A percentile compares a stretch with the other conserved stretches of the same genome.
Evolutionary conservation across 2,329 filamentous ascomycete genomes (phyloP).

Genomic region (Hypoxylon sp.): DNA sequence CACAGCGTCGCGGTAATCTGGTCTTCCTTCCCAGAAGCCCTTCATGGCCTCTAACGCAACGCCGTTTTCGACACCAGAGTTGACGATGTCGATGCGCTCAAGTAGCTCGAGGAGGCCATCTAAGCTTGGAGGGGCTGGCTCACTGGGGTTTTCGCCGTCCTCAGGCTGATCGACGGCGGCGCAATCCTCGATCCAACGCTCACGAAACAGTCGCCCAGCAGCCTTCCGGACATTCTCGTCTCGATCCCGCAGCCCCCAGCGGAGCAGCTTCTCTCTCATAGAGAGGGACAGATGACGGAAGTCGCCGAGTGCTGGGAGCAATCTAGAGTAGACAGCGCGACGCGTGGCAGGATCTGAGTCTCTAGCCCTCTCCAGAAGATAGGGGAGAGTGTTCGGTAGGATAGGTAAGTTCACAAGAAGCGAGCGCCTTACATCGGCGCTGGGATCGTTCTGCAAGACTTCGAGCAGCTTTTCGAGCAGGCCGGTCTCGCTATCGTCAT

Average conservation of each 20-base stretch:
- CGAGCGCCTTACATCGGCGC: constrained; percentile 88
- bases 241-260: constrained; percentile 93
- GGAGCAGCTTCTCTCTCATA: constrained; percentile 92
- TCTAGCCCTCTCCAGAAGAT: constrained; percentile 86
- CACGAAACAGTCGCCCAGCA: constrained; percentile 86
- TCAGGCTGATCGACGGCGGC: constrained; percentile 70
- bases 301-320: constrained; percentile 89
- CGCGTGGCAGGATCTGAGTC: constrained; percentile 87
- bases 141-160: constrained; percentile 62
- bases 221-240: constrained; percentile 95
- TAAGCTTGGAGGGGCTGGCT: constrained; percentile 71
- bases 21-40: constrained; percentile 93
- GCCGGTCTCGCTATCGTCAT: constrained; percentile 72
- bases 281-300: constrained; percentile 92
- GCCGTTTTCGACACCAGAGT: constrained; percentile 87
- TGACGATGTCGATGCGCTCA: constrained; percentile 92
- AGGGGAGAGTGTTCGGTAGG: constrained; percentile 80
- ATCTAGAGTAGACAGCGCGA: constrained; percentile 82
- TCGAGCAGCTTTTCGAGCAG: constrained; percentile 85
- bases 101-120: constrained; percentile 89
- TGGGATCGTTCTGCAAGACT: constrained; percentile 91
- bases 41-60: constrained; percentile 94
- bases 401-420: constrained; percentile 91
- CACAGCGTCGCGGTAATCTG: constrained; percentile 78
- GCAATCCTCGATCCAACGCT: constrained; percentile 98